Evolutionary conservation across 1,284 basidiomycete species (phyloP).

Genomic region (Austroboletus niveus): DNA sequence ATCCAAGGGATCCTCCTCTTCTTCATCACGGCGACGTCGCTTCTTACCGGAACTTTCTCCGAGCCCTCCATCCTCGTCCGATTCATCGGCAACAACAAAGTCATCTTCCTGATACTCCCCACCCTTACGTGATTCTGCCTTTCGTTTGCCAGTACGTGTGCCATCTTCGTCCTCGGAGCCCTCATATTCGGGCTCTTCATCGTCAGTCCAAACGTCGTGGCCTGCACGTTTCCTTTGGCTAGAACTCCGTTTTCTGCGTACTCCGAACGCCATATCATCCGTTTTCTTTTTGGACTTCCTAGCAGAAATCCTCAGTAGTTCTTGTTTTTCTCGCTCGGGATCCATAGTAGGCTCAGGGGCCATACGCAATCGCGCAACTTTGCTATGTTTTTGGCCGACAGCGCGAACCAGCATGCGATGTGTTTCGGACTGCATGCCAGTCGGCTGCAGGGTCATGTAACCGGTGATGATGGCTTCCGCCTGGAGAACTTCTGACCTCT

Average conservation of each 20-base stretch:
- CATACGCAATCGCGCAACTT: slow-evolving; percentile 73
- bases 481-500: slow-evolving; percentile 81
- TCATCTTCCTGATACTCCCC: slow-evolving; percentile 79
- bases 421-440: slow-evolving; percentile 86
- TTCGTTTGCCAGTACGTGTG: slow-evolving; percentile 34
- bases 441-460: slow-evolving; percentile 80
- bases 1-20: slow-evolving; percentile 60
- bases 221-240: slow-evolving; percentile 46
- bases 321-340: slow-evolving; percentile 70
- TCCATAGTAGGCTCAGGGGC: slow-evolving; percentile 71
- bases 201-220: slow-evolving; percentile 58
- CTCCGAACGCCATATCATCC: slow-evolving; percentile 46
- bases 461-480: slow-evolving; percentile 82
- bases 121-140: slow-evolving; percentile 43
- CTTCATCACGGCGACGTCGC: slow-evolving; percentile 42
- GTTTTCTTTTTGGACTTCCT: slow-evolving; percentile 59
- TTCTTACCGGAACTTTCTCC: slow-evolving; percentile 36
- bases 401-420: slow-evolving; percentile 86
- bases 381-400: slow-evolving; percentile 81
- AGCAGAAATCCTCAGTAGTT: slow-evolving; percentile 61
- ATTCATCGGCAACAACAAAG: slow-evolving; percentile 75
- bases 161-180: slow-evolving; percentile 52
- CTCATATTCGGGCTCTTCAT: slow-evolving; percentile 57
- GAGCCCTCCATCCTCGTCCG: slow-evolving; percentile 58
- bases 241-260: slow-evolving; percentile 45